These are phyloP conservation scores for Carex scoparia DNA, from an alignment of 176 grass and related monocot species.

Conservation along the genomic window DNA sequence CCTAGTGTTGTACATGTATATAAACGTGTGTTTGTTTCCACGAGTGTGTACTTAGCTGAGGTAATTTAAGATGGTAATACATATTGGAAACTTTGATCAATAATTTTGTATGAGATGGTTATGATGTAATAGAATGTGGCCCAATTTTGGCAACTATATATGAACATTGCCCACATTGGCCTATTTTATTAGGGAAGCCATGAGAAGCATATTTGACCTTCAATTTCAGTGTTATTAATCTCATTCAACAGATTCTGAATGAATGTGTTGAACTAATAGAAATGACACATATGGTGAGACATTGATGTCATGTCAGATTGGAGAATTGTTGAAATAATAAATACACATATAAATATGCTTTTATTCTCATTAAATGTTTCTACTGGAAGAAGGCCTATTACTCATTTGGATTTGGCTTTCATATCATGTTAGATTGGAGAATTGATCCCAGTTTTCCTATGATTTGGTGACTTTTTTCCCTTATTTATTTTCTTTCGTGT, in stretches of 20 bases:
- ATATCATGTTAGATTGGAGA: no score
- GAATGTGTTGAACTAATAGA: neutral
- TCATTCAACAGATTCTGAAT: neutral
- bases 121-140: neutral
- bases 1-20: constrained; percentile 7
- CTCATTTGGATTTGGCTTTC: no score
- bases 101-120: constrained; percentile 4
- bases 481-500: no score
- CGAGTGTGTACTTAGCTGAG: neutral
- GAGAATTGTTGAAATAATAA: no score
- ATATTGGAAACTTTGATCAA: constrained; percentile 5
- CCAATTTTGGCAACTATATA: neutral
- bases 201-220: neutral
- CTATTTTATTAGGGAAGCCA: neutral
- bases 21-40: neutral
- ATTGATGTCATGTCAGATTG: no score
- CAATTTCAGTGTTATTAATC: neutral
- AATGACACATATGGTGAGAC: neutral
- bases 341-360: no score
- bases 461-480: no score
- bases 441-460: no score
- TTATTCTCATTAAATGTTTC: no score
- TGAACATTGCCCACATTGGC: neutral
- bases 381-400: no score
- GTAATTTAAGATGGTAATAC: constrained; percentile 9